Evolutionary conservation across 129 eudicot species (phyloP).

Genomic region (Lactuca sativa): DNA sequence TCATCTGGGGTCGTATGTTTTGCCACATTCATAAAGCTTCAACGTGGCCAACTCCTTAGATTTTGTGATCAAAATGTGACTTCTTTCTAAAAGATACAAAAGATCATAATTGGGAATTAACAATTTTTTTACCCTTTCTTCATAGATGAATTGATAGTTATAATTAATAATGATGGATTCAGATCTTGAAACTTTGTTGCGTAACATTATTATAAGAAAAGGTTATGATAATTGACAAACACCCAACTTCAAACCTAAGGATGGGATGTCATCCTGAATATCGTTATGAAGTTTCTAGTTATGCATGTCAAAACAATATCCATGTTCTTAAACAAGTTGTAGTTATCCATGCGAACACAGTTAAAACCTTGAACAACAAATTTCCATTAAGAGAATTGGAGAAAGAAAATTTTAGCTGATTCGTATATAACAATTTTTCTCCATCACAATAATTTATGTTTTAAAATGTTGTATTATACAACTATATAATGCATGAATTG

Average conservation of each 20-base stretch:
- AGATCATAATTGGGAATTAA: neutral
- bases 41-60: conserved; percentile 41
- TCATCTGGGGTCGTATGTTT: conserved; percentile 39
- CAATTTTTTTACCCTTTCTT: too few relatives aligned
- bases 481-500: too few relatives aligned
- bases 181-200: neutral
- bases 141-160: too few relatives aligned
- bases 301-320: too few relatives aligned
- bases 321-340: too few relatives aligned
- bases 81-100: conserved; percentile 7
- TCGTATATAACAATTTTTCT: too few relatives aligned
- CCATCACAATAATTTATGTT: too few relatives aligned
- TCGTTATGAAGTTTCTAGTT: too few relatives aligned
- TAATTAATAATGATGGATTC: neutral
- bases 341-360: too few relatives aligned
- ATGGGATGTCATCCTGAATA: too few relatives aligned
- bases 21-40: conserved; percentile 39
- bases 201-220: neutral
- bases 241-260: neutral
- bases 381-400: neutral
- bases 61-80: conserved; percentile 25
- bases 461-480: too few relatives aligned
- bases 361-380: neutral
- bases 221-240: too few relatives aligned
- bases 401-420: conserved; percentile 16